Evolutionary conservation across 1,284 basidiomycete species (phyloP), one percentile per base, ranked within the genome.

Genomic region (Malassezia arunalokei): DNA sequence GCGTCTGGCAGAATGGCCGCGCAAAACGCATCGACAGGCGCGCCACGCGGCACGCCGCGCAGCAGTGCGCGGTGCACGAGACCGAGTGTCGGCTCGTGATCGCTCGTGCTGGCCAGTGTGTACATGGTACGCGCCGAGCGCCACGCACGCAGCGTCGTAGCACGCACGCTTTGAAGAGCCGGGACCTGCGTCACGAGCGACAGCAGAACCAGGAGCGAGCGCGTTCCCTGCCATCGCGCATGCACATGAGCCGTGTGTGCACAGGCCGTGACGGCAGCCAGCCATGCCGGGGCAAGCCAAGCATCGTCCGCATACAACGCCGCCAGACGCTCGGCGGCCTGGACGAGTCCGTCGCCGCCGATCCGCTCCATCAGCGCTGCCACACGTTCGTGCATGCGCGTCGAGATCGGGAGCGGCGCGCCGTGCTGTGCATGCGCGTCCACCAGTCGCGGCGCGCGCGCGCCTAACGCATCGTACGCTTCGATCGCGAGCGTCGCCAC

Each of bases 261-360:
- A 15, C 7, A 20, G 14, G 45, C 45, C 5, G 35, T 39, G 12
- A 20, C 20, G 6, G 45, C 45, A 6, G 24, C 32, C 6, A 46
- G 17, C n/a, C 33, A 8, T 7, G 44, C 32, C 1, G 17, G 15
- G 15, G 44, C 7, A 0, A 12, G 15, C 8, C 14, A 15, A 12
- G n/a, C 8, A 8, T 35, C 44, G 12, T 44, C 31, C 43, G 38
- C 9, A 24, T 38, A 47, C 6, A 66, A 58, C 24, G 55, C 58
- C 32, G 38, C 17, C 12, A 45, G 29, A 12, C 38, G 46, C 37
- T 43, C 45, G 37, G 17, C 14, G 11, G 24, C 28, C 6, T 27
- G 35, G 12, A 44, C 41, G 7, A 48, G 28, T n/a, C 8, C 35
- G 6, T 54, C 46, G 31, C 31, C 44, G 32, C 46, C 47, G 14